Percentiles rank a stretch among this genome's conserved stretches.
Conservation (phyloP, 169 alveolate species). For the Plasmodium blacklocki region DNA sequence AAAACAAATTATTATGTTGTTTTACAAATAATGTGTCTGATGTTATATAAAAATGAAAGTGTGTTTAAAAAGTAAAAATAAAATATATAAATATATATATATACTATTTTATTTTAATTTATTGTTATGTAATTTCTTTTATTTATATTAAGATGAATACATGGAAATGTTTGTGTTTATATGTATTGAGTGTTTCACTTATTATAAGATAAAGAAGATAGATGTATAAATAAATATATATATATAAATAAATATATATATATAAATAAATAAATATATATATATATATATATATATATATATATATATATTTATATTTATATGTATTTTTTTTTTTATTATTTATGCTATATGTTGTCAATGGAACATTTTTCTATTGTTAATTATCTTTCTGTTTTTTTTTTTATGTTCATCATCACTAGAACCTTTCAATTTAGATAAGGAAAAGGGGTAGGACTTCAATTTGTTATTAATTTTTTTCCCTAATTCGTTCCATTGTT, state of each 20-base stretch:
- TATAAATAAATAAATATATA: background rate
- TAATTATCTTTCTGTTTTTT: background rate
- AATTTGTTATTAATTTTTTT: slow-evolving; percentile 45
- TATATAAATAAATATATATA: no score
- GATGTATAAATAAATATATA: no score
- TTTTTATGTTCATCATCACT: slow-evolving; percentile 62
- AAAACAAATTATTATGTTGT: slow-evolving; percentile 9
- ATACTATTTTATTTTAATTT: background rate
- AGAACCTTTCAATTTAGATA: slow-evolving; percentile 56
- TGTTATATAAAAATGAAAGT: background rate
- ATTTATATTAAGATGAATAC: no score
- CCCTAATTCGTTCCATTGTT: slow-evolving; percentile 69
- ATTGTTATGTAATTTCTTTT: background rate
- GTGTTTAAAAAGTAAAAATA: background rate
- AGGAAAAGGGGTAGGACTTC: slow-evolving; percentile 48
- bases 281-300: background rate
- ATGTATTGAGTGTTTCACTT: no score
- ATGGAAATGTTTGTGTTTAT: no score
- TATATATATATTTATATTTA: background rate
- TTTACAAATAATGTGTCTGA: background rate
- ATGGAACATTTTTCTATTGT: background rate
- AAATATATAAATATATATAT: background rate
- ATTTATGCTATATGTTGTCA: background rate
- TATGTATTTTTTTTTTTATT: background rate
- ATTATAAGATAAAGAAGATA: no score